A percentile compares a stretch with the other conserved stretches of the same genome.
phyloP scores from a whole-genome alignment of 208 protist species.

The Trypanosoma lewisi region DNA sequence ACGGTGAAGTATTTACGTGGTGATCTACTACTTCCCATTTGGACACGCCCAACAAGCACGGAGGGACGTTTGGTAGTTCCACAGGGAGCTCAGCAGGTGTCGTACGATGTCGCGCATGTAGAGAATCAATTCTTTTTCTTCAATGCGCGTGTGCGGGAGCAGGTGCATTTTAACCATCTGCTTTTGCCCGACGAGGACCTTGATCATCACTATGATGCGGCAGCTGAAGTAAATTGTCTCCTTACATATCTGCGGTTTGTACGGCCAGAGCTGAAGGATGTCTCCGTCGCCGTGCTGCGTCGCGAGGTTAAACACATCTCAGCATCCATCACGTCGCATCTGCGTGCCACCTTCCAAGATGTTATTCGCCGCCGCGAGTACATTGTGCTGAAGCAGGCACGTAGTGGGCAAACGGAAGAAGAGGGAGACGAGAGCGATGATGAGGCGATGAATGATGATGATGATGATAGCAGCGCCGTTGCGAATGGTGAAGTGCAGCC shows the following conservation, averaged over 20 bases:
- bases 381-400: constrained; percentile 72
- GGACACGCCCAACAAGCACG: constrained; percentile 94
- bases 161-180: constrained; percentile 90
- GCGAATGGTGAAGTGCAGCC: neutral
- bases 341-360: constrained; percentile 70
- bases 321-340: constrained; percentile 58
- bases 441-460: constrained; percentile 28
- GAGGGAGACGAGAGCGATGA: constrained; percentile 30
- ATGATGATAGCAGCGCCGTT: too few species aligned
- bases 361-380: constrained; percentile 73
- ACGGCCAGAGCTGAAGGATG: constrained; percentile 39
- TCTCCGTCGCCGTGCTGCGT: constrained; percentile 33
- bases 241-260: constrained; percentile 67
- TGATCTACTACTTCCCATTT: constrained; percentile 92
- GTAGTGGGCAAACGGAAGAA: constrained; percentile 19
- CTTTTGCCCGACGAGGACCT: constrained; percentile 57
- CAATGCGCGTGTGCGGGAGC: constrained; percentile 89
- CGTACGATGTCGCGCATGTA: constrained; percentile 71
- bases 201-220: constrained; percentile 94
- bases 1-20: constrained; percentile 87
- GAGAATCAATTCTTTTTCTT: constrained; percentile 96
- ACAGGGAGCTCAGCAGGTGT: constrained; percentile 56
- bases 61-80: constrained; percentile 92
- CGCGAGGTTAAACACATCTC: constrained; percentile 60
- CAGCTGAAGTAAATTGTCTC: constrained; percentile 90